phyloP scores from a whole-genome alignment of 2,329 filamentous ascomycete species.

The Xylariaceae sp. region DNA sequence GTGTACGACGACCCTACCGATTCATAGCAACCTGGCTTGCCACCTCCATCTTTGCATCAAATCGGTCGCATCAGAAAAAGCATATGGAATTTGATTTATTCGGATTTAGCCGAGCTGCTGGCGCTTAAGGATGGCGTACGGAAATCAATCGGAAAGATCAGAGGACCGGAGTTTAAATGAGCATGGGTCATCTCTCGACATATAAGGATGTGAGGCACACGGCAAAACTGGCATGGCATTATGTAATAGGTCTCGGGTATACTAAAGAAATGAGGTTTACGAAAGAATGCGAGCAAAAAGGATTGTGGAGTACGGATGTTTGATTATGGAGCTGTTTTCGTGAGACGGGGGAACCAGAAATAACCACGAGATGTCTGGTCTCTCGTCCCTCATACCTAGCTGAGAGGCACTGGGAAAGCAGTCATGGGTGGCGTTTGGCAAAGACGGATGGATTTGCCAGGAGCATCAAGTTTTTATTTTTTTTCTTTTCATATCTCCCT shows the following conservation, averaged over 20 bases:
- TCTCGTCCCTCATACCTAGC: constrained; percentile 12
- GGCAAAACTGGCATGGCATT: constrained; percentile 25
- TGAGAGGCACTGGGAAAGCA: constrained; percentile 27
- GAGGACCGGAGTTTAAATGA: constrained; percentile 21
- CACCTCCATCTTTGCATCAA: constrained; percentile 24
- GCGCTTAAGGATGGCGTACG: constrained; percentile 27
- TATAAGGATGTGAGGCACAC: constrained; percentile 23
- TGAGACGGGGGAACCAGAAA: constrained; percentile 17
- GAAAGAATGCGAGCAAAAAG: constrained; percentile 21
- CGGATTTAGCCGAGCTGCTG: constrained; percentile 14
- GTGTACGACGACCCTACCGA: constrained; percentile 13
- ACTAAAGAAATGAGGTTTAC: constrained; percentile 29
- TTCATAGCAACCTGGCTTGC: constrained; percentile 16
- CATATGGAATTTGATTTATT: constrained; percentile 27
- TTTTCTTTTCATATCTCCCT: constrained; percentile 22
- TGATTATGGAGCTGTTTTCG: constrained; percentile 26
- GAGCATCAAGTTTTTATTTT: constrained; percentile 22
- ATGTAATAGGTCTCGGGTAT: constrained; percentile 27
- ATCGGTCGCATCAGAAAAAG: constrained; percentile 27
- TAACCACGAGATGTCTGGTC: constrained; percentile 11
- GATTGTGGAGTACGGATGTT: constrained; percentile 27
- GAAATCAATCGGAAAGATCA: constrained; percentile 23
- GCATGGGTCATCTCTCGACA: constrained; percentile 18
- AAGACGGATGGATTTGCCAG: constrained; percentile 29
- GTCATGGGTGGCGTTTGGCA: constrained; percentile 31